Evolutionary conservation across 331 rosid genomes (phyloP).

Genomic region (Cydonia oblonga): DNA sequence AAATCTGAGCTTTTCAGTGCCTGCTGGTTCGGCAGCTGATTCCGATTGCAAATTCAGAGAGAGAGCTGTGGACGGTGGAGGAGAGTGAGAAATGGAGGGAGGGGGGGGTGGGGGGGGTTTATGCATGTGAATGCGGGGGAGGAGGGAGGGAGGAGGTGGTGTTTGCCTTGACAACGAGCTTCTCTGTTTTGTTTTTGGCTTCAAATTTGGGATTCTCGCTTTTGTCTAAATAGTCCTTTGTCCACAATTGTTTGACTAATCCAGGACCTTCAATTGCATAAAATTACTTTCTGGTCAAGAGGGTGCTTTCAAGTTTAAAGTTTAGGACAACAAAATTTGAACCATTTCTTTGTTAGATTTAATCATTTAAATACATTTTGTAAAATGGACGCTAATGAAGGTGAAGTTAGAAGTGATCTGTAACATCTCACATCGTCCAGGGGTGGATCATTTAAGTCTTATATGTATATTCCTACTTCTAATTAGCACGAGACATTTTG

Average conservation of each 20-base stretch:
- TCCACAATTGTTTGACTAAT: background rate
- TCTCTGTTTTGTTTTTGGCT: background rate
- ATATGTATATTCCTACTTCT: too few relatives aligned
- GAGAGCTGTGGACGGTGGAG: background rate
- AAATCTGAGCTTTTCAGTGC: background rate
- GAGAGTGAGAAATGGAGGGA: background rate
- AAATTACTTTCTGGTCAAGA: background rate
- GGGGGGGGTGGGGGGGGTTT: background rate
- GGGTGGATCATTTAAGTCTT: too few relatives aligned
- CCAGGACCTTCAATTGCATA: background rate
- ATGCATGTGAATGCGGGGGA: slow-evolving; percentile 10
- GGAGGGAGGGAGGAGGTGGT: background rate
- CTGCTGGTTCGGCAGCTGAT: background rate
- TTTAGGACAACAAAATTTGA: background rate
- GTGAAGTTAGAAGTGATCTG: background rate
- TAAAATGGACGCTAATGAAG: background rate
- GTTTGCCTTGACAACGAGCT: too few relatives aligned
- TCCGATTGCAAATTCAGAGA: background rate
- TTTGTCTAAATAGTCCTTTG: background rate
- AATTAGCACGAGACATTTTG: too few relatives aligned
- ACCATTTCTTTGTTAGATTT: background rate
- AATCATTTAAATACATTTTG: background rate
- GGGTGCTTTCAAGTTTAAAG: background rate
- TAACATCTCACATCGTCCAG: too few relatives aligned
- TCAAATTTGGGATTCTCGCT: too few relatives aligned